A percentile compares a stretch with the other conserved stretches of the same genome.
These are phyloP conservation scores for Sporodiniella umbellata DNA, from an alignment of 371 early-diverging fungal species.

Conservation along the genomic window DNA sequence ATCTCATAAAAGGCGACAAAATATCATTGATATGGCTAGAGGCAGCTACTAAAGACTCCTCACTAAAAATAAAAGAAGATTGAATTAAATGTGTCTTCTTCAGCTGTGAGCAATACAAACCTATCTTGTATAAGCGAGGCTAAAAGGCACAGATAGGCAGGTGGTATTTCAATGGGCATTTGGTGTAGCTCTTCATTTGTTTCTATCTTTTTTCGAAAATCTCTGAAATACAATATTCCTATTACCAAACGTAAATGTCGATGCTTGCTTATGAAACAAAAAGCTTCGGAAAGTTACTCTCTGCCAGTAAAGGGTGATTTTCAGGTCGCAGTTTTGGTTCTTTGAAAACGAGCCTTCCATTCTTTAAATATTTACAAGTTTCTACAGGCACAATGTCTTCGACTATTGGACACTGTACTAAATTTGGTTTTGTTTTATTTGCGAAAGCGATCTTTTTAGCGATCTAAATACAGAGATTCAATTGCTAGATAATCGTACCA, in stretches of 20 bases:
- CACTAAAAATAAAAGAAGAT: conserved; percentile 11
- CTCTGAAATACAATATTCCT: conserved; percentile 35
- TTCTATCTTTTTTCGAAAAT: conserved; percentile 19
- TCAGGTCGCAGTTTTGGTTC: conserved; percentile 37
- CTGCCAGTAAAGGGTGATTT: conserved; percentile 21
- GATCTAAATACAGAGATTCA: no score
- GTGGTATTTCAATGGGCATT: conserved; percentile 20
- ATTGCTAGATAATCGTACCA: no score
- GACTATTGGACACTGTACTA: not conserved
- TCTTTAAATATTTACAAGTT: conserved; percentile 20
- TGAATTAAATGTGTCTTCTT: not conserved
- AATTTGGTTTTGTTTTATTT: no score
- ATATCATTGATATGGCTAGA: conserved; percentile 30
- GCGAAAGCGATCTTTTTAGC: no score
- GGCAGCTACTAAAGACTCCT: conserved; percentile 26
- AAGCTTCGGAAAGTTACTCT: conserved; percentile 12
- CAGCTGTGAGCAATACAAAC: conserved; percentile 5
- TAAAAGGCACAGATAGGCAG: conserved; percentile 19
- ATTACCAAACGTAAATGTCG: not conserved
- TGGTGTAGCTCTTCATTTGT: not conserved
- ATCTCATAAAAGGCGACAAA: conserved; percentile 35
- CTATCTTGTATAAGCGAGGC: conserved; percentile 39
- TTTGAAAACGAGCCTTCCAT: conserved; percentile 35
- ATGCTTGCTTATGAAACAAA: no score
- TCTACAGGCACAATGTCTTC: conserved; percentile 4